Conservation (phyloP, 441 rosid genomes). For the Syzygium malaccense region DNA sequence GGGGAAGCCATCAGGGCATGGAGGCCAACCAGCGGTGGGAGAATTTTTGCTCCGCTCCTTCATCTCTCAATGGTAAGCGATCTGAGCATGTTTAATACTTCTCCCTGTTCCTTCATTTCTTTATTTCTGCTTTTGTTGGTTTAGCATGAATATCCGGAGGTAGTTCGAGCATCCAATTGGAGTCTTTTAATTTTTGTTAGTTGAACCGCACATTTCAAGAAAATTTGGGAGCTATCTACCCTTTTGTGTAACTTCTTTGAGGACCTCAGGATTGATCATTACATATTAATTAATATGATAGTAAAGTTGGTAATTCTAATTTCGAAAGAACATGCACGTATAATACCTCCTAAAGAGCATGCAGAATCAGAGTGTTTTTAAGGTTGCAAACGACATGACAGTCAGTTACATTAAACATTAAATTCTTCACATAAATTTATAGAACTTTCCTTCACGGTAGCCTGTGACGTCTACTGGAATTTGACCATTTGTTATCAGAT, state of each 20-base stretch:
- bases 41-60: conserved; percentile 31
- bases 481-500: background rate
- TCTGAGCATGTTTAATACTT: background rate
- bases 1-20: conserved; percentile 5
- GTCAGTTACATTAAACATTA: background rate
- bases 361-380: background rate
- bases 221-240: background rate
- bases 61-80: conserved; percentile 30
- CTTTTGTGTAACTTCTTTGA: background rate
- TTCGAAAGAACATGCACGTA: background rate
- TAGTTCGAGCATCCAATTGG: background rate
- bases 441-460: background rate
- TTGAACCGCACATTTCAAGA: background rate
- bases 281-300: background rate
- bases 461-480: background rate
- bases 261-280: background rate
- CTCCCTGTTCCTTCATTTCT: background rate
- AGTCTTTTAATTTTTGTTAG: background rate
- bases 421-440: background rate
- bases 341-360: background rate
- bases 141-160: background rate
- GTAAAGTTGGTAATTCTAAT: background rate
- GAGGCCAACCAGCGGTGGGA: background rate
- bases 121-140: background rate
- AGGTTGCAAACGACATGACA: background rate